These are phyloP conservation scores for Dacryopinax primogenitus DNA, from an alignment of 768 basidiomycete species.

Conservation along the genomic window DNA sequence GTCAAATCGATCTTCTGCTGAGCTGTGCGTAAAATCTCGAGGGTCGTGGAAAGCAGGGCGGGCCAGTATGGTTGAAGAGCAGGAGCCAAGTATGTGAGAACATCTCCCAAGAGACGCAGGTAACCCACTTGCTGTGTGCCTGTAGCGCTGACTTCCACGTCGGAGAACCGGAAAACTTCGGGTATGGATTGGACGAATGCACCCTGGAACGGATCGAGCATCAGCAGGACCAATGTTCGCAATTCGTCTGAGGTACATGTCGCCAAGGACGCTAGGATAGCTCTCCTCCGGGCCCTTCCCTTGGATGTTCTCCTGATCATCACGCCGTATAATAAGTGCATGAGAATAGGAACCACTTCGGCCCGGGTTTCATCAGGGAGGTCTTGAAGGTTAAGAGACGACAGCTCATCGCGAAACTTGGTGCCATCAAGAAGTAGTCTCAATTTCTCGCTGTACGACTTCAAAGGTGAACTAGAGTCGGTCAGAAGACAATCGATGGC, in stretches of 20 bases:
- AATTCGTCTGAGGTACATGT: constrained; percentile 65
- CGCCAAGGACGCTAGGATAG: constrained; percentile 57
- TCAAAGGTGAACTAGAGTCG: constrained; percentile 55
- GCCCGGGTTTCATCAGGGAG: constrained; percentile 43
- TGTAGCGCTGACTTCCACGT: constrained; percentile 14
- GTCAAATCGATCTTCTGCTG: constrained; percentile 41
- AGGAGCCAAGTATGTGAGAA: constrained; percentile 69
- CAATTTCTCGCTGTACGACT: constrained; percentile 50
- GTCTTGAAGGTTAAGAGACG: constrained; percentile 50
- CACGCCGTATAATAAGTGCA: constrained; percentile 72
- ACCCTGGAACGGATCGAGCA: constrained; percentile 56
- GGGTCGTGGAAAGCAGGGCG: constrained; percentile 50
- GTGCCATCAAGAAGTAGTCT: constrained; percentile 66
- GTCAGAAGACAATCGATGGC: constrained; percentile 69
- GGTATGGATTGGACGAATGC: constrained; percentile 23
- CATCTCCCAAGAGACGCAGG: constrained; percentile 70
- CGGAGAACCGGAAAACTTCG: constrained; percentile 13
- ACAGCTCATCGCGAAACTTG: constrained; percentile 78
- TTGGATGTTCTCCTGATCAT: constrained; percentile 56
- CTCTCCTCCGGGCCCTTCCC: constrained; percentile 59
- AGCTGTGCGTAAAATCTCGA: constrained; percentile 52
- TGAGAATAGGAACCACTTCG: constrained; percentile 54
- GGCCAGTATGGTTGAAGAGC: constrained; percentile 61
- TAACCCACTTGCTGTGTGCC: constrained; percentile 63
- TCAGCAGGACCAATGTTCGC: constrained; percentile 64